These are phyloP conservation scores for Lichtheimia hyalospora DNA, from an alignment of 371 early-diverging fungal genomes.

Conservation along the genomic window DNA sequence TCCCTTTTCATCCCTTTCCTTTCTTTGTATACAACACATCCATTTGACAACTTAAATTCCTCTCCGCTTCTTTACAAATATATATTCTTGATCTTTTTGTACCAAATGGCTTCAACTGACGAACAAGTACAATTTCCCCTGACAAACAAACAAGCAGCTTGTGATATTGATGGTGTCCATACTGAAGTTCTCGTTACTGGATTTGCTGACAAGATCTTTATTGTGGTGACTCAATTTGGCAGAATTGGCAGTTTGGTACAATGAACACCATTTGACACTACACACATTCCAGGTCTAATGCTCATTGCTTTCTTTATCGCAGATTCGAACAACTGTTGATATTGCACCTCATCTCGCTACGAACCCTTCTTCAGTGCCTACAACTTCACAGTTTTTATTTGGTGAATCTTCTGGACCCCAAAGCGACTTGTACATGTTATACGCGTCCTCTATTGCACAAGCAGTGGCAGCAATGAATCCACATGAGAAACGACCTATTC, in stretches of 20 bases:
- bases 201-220: slow-evolving; percentile 64
- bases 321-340: slow-evolving; percentile 54
- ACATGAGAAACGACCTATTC: slow-evolving; percentile 55
- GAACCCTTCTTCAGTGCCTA: slow-evolving; percentile 45
- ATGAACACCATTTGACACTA: background rate
- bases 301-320: background rate
- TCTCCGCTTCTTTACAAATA: background rate
- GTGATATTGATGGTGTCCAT: slow-evolving; percentile 52
- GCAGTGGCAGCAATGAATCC: slow-evolving; percentile 65
- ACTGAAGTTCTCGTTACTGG: slow-evolving; percentile 67
- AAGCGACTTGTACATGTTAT: slow-evolving; percentile 60
- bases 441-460: slow-evolving; percentile 66
- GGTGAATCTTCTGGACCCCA: slow-evolving; percentile 54
- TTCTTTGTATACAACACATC: background rate
- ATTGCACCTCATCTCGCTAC: slow-evolving; percentile 43
- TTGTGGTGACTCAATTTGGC: slow-evolving; percentile 65
- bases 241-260: slow-evolving; percentile 63
- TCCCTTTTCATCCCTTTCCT: background rate
- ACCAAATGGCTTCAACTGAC: slow-evolving; percentile 2
- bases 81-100: background rate
- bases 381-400: slow-evolving; percentile 50
- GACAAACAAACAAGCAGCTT: slow-evolving; percentile 56
- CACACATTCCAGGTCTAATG: no score
- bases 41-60: background rate
- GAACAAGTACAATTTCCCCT: slow-evolving; percentile 48